Conservation (phyloP, 2,329 filamentous ascomycete species). For the Zymoseptoria ardabiliae region DNA sequence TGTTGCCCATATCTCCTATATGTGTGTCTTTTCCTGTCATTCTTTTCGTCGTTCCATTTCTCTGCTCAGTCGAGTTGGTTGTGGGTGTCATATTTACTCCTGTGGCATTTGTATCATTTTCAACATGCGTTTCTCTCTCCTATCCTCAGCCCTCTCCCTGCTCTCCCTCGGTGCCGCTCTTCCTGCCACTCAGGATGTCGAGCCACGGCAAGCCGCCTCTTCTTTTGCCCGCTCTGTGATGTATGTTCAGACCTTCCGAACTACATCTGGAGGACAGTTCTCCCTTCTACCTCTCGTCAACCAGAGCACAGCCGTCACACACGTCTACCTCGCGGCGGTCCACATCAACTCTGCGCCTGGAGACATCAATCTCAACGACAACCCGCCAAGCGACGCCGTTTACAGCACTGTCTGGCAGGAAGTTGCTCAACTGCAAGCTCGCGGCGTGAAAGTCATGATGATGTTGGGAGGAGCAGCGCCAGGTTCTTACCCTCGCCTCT, state of each 20-base stretch:
- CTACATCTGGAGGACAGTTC: slow-evolving; percentile 16
- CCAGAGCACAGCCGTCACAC: slow-evolving; percentile 23
- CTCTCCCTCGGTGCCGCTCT: not conserved
- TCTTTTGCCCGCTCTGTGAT: slow-evolving; percentile 9
- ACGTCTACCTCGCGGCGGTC: slow-evolving; percentile 24
- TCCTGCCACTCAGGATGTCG: not conserved
- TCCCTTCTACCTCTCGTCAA: slow-evolving; percentile 22
- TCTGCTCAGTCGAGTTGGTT: not conserved
- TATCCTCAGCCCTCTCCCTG: not conserved
- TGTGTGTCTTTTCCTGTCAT: not conserved
- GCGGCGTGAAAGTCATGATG: slow-evolving; percentile 27
- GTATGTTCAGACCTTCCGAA: slow-evolving; percentile 25
- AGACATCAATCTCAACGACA: slow-evolving; percentile 25
- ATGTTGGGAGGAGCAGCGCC: slow-evolving; percentile 28
- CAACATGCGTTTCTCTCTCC: not conserved
- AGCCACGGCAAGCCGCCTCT: not conserved
- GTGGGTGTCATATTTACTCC: not conserved
- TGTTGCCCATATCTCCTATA: not conserved
- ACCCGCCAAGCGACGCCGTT: slow-evolving; percentile 16
- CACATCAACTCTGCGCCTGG: slow-evolving; percentile 23
- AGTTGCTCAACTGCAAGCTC: slow-evolving; percentile 18
- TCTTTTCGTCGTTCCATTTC: not conserved
- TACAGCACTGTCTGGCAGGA: slow-evolving; percentile 22
- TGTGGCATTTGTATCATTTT: not conserved
- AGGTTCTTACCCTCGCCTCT: slow-evolving; percentile 23